Conservation (phyloP, 2,329 filamentous ascomycete genomes). For the Lachnellula cervina region DNA sequence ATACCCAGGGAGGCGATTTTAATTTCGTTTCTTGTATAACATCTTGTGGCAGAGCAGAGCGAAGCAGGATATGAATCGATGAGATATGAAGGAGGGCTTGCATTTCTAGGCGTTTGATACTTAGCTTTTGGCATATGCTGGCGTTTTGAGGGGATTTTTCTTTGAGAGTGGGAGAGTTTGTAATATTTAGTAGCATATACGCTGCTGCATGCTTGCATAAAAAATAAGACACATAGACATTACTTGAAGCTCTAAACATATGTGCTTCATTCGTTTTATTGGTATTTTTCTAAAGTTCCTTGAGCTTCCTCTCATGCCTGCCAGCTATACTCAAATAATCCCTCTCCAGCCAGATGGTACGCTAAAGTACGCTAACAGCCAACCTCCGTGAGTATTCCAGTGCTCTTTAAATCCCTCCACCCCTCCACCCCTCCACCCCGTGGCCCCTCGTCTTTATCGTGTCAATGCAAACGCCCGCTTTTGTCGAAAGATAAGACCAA, state of each 20-base stretch:
- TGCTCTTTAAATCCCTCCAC: not conserved
- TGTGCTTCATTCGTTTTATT: not conserved
- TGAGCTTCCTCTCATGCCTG: not conserved
- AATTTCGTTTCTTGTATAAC: conserved; percentile 1
- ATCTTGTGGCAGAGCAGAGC: not conserved
- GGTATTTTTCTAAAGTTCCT: not conserved
- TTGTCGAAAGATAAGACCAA: not conserved
- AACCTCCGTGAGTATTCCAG: not conserved
- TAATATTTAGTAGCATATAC: not conserved
- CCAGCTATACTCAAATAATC: not conserved
- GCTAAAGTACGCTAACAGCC: not conserved
- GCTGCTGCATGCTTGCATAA: not conserved
- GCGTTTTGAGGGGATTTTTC: not conserved
- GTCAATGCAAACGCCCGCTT: conserved; percentile 10
- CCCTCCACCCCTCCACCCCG: not conserved
- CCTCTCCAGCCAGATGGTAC: not conserved
- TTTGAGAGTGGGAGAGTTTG: not conserved
- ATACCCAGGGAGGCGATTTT: not conserved
- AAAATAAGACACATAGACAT: not conserved
- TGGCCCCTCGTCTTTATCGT: not conserved
- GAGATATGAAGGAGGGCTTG: not conserved
- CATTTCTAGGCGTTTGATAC: too few species aligned
- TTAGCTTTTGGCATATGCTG: not conserved
- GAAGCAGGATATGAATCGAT: not conserved
- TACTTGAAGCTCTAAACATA: not conserved